Base-by-base conservation (phyloP, 2,329 filamentous ascomycete species). In the Samsoniella hepiali region DNA sequence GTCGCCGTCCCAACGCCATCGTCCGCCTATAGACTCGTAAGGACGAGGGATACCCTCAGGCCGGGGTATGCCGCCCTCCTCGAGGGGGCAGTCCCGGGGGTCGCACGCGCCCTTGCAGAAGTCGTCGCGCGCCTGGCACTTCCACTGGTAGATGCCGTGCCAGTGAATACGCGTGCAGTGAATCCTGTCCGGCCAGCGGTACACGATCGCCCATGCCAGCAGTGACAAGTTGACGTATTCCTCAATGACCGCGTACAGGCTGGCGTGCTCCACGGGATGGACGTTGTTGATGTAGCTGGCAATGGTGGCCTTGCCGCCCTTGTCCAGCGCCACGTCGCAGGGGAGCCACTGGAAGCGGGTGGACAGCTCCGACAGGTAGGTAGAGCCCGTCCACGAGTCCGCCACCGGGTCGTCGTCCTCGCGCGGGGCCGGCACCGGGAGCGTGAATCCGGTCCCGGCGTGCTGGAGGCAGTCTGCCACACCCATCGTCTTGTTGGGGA, bases 241-340 rank as follows among this genome's bases (percentile, higher is more conserved):
- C 59, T 81, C 78, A 11, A 82, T 69, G 3, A 78, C 67, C 1
- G 63, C 64, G 60, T 82, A 83, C 0, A 82, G 69, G 3, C 62
- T 65, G 9, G 67, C 65, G 53, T 82, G 74, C 3, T 74, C 57
- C 1, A 64, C 32, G 0, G 82, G 82, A 65, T 84, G 81, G 1
- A 84, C 68, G 65, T 84, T 84, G 69, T 84, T 84, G 70, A 84
- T 77, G 67, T 85, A 84, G 67, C 79, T 82, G 4, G 74, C 74
- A 32, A 85, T 79, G 17, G 70, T 76, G 13, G 76, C 73, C 6
- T 65, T 68, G 3, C 71, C 73, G 9, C 75, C 70, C 10, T 59
- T 17, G 1, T 73, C 69, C 49, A 83, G 72, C 22, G 74, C 69
- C 15, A 86, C 74, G 4, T 83, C 77, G 56, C 78, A 78, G 15